phyloP scores from a whole-genome alignment of 2,329 filamentous ascomycete genomes.

The Periconia macrospinosa region DNA sequence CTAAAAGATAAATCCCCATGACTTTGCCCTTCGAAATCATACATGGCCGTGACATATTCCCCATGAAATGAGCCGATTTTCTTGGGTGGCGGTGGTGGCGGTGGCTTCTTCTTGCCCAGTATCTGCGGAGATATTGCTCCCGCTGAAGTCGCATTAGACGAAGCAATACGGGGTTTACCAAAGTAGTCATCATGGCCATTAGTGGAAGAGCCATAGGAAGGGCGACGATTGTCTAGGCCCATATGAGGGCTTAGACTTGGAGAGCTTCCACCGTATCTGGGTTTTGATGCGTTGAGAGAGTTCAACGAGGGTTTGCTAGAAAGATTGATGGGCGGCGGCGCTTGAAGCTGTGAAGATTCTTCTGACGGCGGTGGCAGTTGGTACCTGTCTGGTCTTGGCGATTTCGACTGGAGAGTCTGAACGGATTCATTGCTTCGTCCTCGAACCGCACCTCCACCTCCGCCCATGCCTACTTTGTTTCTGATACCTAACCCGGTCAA shows the following conservation, averaged over 20 bases:
- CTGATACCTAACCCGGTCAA: slow-evolving; percentile 52
- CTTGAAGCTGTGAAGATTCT: slow-evolving; percentile 13
- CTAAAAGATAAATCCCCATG: slow-evolving; percentile 72
- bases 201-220: slow-evolving; percentile 27
- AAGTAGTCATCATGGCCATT: slow-evolving; percentile 39
- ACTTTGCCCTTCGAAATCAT: slow-evolving; percentile 72
- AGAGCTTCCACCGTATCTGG: slow-evolving; percentile 34
- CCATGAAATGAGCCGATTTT: slow-evolving; percentile 53
- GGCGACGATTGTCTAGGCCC: slow-evolving; percentile 29
- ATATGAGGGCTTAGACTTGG: slow-evolving; percentile 36
- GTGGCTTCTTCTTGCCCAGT: slow-evolving; percentile 70
- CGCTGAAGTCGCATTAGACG: slow-evolving; percentile 19
- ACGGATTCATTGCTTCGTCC: slow-evolving; percentile 40
- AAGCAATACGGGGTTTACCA: slow-evolving; percentile 48
- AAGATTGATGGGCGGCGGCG: slow-evolving; percentile 27
- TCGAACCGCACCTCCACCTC: slow-evolving; percentile 17
- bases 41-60: slow-evolving; percentile 71
- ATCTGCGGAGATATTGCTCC: slow-evolving; percentile 46
- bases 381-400: slow-evolving; percentile 25
- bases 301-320: slow-evolving; percentile 38
- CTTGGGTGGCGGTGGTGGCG: slow-evolving; percentile 71
- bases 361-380: slow-evolving; percentile 28
- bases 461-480: slow-evolving; percentile 39
- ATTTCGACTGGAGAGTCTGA: slow-evolving; percentile 31
- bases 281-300: slow-evolving; percentile 37